phyloP scores from a whole-genome alignment of 257 asterid species.

The Asclepias syriaca region DNA sequence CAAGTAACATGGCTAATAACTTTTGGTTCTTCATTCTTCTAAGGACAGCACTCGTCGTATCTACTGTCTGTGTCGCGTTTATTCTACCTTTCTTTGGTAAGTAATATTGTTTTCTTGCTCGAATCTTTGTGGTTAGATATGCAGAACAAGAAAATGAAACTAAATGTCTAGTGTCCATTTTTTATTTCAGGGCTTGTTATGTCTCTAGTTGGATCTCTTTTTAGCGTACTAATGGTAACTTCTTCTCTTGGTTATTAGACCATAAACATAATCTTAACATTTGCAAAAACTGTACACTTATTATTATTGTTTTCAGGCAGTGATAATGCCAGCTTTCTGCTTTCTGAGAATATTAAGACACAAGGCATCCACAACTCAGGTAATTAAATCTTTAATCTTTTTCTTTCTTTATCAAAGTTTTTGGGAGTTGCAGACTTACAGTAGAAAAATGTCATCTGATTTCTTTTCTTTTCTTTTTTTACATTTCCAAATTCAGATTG shows the following conservation, averaged over 20 bases:
- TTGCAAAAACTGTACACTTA: background rate
- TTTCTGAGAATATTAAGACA: constrained; percentile 56
- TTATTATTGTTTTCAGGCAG: constrained; percentile 34
- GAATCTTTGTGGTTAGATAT: background rate
- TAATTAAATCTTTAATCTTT: constrained; percentile 1
- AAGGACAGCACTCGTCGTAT: constrained; percentile 58
- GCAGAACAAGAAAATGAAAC: too few relatives aligned
- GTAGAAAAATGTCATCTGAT: background rate
- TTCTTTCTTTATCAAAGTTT: background rate
- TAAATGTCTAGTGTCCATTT: constrained; percentile 1
- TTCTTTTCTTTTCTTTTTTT: background rate
- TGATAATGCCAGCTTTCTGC: constrained; percentile 67
- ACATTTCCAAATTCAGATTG: constrained; percentile 25
- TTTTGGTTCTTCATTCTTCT: constrained; percentile 55
- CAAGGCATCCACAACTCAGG: constrained; percentile 63
- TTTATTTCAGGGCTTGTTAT: constrained; percentile 64
- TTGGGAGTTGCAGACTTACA: background rate
- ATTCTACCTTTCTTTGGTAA: constrained; percentile 78
- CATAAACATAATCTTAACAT: too few relatives aligned
- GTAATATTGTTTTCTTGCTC: background rate
- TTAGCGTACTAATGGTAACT: constrained; percentile 67
- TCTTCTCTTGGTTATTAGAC: background rate
- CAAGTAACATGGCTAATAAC: constrained; percentile 34
- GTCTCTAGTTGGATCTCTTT: constrained; percentile 81
- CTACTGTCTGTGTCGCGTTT: constrained; percentile 66